Evolutionary conservation across 2,329 filamentous ascomycete species (phyloP).

Genomic region (Calonectria ilicicola): DNA sequence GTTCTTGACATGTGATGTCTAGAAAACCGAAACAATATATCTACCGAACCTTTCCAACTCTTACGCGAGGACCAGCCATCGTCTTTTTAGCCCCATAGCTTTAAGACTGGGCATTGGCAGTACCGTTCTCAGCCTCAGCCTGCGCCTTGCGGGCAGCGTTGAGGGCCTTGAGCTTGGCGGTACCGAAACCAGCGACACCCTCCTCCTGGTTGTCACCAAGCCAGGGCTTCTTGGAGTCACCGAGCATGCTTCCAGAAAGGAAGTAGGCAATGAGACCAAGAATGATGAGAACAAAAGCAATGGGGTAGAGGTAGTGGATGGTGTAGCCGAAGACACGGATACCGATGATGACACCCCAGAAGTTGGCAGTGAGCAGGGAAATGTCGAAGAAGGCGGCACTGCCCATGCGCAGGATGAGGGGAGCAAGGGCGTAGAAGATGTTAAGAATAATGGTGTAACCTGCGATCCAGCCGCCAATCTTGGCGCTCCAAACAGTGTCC

Average conservation of each 20-base stretch:
- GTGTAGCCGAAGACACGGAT: constrained; percentile 83
- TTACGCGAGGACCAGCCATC: background rate
- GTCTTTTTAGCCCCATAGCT: background rate
- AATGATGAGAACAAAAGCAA: constrained; percentile 94
- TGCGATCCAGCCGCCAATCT: constrained; percentile 84
- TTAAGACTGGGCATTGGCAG: background rate
- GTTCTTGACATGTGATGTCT: background rate
- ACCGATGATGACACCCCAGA: constrained; percentile 96
- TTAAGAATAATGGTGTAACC: constrained; percentile 88
- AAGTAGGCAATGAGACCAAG: constrained; percentile 90
- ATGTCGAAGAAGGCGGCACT: constrained; percentile 98
- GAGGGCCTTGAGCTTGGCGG: constrained; percentile 82
- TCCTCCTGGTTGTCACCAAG: constrained; percentile 86
- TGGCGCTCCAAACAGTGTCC: constrained; percentile 71
- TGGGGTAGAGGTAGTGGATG: constrained; percentile 93
- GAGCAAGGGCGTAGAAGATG: constrained; percentile 89
- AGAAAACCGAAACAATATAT: background rate
- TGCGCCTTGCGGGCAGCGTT: constrained; percentile 63
- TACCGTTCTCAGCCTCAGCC: constrained; percentile 45
- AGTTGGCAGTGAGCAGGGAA: constrained; percentile 91
- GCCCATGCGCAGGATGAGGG: constrained; percentile 88
- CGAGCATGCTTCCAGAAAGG: constrained; percentile 82
- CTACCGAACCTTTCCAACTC: background rate
- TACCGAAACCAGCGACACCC: constrained; percentile 84
- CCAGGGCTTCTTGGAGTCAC: constrained; percentile 96